Conservation (phyloP, 192 early-diverging fungal genomes). For the Paraglomus brasilianum region DNA sequence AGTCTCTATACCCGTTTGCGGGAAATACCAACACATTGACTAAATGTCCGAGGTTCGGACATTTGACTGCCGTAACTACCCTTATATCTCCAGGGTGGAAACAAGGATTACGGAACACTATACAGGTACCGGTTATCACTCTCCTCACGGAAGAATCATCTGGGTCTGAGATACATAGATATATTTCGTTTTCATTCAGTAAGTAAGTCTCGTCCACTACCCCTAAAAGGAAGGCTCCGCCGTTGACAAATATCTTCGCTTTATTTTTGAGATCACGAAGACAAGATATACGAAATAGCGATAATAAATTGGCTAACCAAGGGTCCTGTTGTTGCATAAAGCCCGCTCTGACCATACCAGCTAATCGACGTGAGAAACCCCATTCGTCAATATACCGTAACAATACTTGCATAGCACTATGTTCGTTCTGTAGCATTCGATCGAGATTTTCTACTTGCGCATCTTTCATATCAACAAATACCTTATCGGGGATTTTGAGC, state of each 20-base stretch:
- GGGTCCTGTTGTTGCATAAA: slow-evolving; percentile 47
- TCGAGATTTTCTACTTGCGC: slow-evolving; percentile 41
- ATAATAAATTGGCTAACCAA: slow-evolving; percentile 44
- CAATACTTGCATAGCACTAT: slow-evolving; percentile 40
- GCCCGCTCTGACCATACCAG: slow-evolving; percentile 46
- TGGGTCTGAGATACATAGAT: slow-evolving; percentile 45
- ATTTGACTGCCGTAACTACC: slow-evolving; percentile 57
- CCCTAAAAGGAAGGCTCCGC: slow-evolving; percentile 58
- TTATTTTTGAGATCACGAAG: slow-evolving; percentile 50
- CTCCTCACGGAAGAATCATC: slow-evolving; percentile 15
- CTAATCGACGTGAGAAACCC: slow-evolving; percentile 42
- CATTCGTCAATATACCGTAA: slow-evolving; percentile 45
- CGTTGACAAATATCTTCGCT: slow-evolving; percentile 52
- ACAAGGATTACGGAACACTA: slow-evolving; percentile 58
- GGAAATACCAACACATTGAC: slow-evolving; percentile 76
- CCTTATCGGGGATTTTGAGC: slow-evolving; percentile 56
- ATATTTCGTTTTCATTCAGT: slow-evolving; percentile 49
- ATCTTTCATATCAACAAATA: slow-evolving; percentile 53
- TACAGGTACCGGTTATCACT: slow-evolving; percentile 43
- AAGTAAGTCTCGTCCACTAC: slow-evolving; percentile 52
- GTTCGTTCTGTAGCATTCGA: slow-evolving; percentile 38
- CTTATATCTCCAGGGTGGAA: slow-evolving; percentile 69
- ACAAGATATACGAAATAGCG: slow-evolving; percentile 43
- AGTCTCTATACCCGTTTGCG: slow-evolving; percentile 61
- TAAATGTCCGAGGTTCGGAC: slow-evolving; percentile 45